These are phyloP conservation scores for Tolypocladium pustulatum DNA, from an alignment of 2,329 filamentous ascomycete species.

Conservation along the genomic window DNA sequence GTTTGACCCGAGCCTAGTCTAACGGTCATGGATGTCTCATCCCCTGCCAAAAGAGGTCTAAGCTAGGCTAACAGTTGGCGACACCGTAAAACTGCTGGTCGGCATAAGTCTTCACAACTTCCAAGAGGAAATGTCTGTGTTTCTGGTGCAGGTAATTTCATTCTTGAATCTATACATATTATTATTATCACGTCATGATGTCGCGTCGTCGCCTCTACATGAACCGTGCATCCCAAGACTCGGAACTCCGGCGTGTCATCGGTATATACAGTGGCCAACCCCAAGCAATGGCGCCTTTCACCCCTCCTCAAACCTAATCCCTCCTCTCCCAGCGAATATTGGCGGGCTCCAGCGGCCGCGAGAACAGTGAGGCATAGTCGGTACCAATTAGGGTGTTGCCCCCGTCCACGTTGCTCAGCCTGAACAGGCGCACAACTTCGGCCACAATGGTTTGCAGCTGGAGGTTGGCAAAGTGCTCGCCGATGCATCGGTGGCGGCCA, in stretches of 20 bases:
- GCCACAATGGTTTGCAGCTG: constrained; percentile 81
- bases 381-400: constrained; percentile 57
- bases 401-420: constrained; percentile 67
- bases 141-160: background rate
- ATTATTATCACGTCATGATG: background rate
- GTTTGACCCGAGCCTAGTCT: background rate
- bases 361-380: constrained; percentile 62
- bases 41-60: background rate
- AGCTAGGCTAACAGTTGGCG: too few relatives aligned
- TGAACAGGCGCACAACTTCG: constrained; percentile 67
- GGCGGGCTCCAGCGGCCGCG: constrained; percentile 60
- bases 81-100: background rate
- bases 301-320: constrained; percentile 20
- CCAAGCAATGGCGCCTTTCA: background rate
- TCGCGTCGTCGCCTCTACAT: background rate
- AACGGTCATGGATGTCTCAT: background rate
- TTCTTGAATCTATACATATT: background rate
- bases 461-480: constrained; percentile 91
- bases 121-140: background rate
- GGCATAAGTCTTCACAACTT: background rate
- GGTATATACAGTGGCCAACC: background rate
- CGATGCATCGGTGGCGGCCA: constrained; percentile 87
- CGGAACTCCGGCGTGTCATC: background rate
- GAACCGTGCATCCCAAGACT: background rate
- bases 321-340: constrained; percentile 67